A percentile compares a stretch with the other conserved stretches of the same genome.
Conservation (phyloP, 805 yeast genomes). For the Candida suzukii region DNA sequence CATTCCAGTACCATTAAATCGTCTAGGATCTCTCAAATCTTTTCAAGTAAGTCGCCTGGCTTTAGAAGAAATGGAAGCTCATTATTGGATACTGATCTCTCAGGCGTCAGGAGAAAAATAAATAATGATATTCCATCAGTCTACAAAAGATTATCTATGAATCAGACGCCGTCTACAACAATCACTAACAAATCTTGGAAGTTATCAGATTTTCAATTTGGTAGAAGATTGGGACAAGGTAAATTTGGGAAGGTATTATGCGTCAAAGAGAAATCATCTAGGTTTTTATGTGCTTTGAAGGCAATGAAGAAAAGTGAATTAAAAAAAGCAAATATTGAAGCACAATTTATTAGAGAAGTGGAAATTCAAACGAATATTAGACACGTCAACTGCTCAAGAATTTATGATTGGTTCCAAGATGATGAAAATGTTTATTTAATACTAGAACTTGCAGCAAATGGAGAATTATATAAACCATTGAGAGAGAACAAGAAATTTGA, state of each 20-base stretch:
- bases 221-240: slow-evolving; percentile 85
- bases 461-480: slow-evolving; percentile 76
- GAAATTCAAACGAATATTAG: slow-evolving; percentile 78
- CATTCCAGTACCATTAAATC: neutral
- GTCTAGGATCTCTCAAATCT: neutral
- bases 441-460: slow-evolving; percentile 77
- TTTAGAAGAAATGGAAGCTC: neutral
- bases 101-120: neutral
- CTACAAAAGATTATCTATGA: neutral
- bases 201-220: slow-evolving; percentile 69
- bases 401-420: slow-evolving; percentile 85
- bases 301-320: slow-evolving; percentile 84
- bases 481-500: slow-evolving; percentile 62
- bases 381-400: slow-evolving; percentile 73
- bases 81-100: neutral
- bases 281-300: slow-evolving; percentile 83
- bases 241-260: slow-evolving; percentile 91
- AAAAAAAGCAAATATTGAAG: slow-evolving; percentile 66
- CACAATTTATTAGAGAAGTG: slow-evolving; percentile 83
- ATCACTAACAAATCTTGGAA: slow-evolving; percentile 17
- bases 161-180: neutral
- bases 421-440: slow-evolving; percentile 71
- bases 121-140: neutral
- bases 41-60: neutral
- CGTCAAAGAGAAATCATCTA: slow-evolving; percentile 67